A percentile compares a stretch with the other conserved stretches of the same genome.
phyloP scores from a whole-genome alignment of 257 asterid genomes.

The Echium plantagineum region DNA sequence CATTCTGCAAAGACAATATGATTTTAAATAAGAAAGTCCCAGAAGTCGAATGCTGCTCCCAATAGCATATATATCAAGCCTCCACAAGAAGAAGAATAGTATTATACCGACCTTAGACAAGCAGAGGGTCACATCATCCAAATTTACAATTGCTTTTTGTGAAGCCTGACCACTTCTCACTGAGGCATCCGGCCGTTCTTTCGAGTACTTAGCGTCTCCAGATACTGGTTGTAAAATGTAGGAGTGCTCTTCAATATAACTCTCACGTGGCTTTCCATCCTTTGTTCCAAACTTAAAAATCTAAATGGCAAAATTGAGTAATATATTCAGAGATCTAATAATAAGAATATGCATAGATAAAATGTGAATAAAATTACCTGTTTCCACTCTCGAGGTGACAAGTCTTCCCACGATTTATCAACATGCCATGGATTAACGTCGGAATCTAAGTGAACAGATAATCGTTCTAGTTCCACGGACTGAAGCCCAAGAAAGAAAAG shows the following conservation, averaged over 20 bases:
- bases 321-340: background rate
- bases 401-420: slow-evolving; percentile 69
- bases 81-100: background rate
- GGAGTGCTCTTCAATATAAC: slow-evolving; percentile 42
- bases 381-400: slow-evolving; percentile 72
- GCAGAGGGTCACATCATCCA: slow-evolving; percentile 91
- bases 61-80: background rate
- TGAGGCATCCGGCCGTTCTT: slow-evolving; percentile 57
- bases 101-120: slow-evolving; percentile 63
- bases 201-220: slow-evolving; percentile 78
- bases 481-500: slow-evolving; percentile 20
- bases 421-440: slow-evolving; percentile 70
- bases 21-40: slow-evolving; percentile 3
- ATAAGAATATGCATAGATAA: background rate
- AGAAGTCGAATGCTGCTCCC: background rate
- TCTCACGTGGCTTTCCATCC: slow-evolving; percentile 62
- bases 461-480: slow-evolving; percentile 83
- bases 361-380: slow-evolving; percentile 35
- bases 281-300: slow-evolving; percentile 74
- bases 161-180: slow-evolving; percentile 41
- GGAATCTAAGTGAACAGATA: slow-evolving; percentile 84
- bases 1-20: slow-evolving; percentile 43
- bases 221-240: slow-evolving; percentile 82
- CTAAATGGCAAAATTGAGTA: slow-evolving; percentile 22
- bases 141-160: slow-evolving; percentile 72